Base-by-base conservation (phyloP, 23 red algal species). In the Rhodosorus marinus region DNA sequence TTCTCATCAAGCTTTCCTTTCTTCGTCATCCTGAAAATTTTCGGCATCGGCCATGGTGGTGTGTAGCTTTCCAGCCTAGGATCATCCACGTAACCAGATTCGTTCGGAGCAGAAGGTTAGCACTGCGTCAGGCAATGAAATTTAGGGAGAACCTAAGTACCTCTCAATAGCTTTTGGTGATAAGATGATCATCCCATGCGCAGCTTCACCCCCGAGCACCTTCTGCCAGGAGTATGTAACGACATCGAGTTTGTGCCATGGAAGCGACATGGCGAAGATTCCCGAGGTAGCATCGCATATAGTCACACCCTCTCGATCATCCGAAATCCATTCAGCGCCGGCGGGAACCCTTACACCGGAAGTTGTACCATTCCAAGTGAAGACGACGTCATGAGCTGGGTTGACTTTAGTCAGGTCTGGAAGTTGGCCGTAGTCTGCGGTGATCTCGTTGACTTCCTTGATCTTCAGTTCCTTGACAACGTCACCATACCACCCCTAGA, bases 211-310 rank as follows among this genome's bases (percentile, higher is more conserved):
- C 20, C 86, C 86, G 20, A 93, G 59, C 42, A 93, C 86, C 62
- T 93, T 93, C 31, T 93, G 86, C 86, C 86, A 93, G 57, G 86
- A 93, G 47, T 77, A 93, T 27, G 86, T 93, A 20, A 76, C 34
- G 34, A 93, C 86, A 46, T 93, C 86, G 7, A 93, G 24, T 33
- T 93, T 93, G 5, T 70, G n/a, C 86, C 86, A 93, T 38, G 86
- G 86, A 28, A 93, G 51, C 5, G 57, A 4, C 86, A 93, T 93
- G 48, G 86, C 86, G 47, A 93, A 93, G 26, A 93, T 78, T 1
- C 72, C 86, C 4, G 68, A 76, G 28, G 86, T 93, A 14, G 86
- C 86, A 52, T 93, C 86, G 49, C 86, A 93, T 11, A 93, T 83
- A 46, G 59, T 70, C 34, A 93, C 36, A 1, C 86, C 86, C 7